Evolutionary conservation across 2,329 filamentous ascomycete genomes (phyloP).

Genomic region (Alternaria infectoria): DNA sequence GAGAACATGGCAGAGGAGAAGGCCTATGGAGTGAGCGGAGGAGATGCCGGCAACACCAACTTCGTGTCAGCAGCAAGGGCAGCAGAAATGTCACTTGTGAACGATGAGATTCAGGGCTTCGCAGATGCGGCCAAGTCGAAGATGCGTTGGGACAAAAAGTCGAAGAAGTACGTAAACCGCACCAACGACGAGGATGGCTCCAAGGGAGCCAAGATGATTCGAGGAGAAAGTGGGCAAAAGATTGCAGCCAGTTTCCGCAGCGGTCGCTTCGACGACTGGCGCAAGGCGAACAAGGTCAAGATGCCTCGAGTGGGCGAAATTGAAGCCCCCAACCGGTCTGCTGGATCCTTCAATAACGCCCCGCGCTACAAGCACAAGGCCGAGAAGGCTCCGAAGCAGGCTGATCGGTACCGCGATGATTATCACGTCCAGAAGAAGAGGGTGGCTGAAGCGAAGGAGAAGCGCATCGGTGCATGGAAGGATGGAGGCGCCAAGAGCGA

Average conservation of each 20-base stretch:
- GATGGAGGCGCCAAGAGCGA: conserved; percentile 77
- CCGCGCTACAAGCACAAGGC: conserved; percentile 83
- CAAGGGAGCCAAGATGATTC: conserved; percentile 73
- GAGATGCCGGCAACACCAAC: conserved; percentile 65
- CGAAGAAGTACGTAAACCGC: conserved; percentile 90
- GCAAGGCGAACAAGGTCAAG: conserved; percentile 80
- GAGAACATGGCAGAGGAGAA: conserved; percentile 86
- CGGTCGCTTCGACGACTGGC: conserved; percentile 93
- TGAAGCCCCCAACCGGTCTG: conserved; percentile 58
- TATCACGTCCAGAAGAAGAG: conserved; percentile 90
- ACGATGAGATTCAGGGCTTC: conserved; percentile 86
- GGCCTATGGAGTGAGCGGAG: conserved; percentile 90
- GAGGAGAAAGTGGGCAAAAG: conserved; percentile 91
- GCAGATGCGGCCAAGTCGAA: conserved; percentile 74
- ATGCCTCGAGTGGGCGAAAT: conserved; percentile 83
- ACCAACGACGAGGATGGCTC: conserved; percentile 95
- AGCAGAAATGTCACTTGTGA: conserved; percentile 89
- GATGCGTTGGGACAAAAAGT: conserved; percentile 97
- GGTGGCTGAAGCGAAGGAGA: conserved; percentile 84
- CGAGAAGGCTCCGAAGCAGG: conserved; percentile 87
- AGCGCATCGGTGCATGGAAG: conserved; percentile 74
- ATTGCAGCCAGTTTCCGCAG: conserved; percentile 93
- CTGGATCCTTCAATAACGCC: conserved; percentile 39
- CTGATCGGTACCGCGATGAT: conserved; percentile 90
- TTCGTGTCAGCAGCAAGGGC: conserved; percentile 88